Percentiles rank a stretch among this genome's conserved stretches.
Evolutionary conservation across 2,329 filamentous ascomycete species (phyloP).

Genomic region (Aphanoascus verrucosus): DNA sequence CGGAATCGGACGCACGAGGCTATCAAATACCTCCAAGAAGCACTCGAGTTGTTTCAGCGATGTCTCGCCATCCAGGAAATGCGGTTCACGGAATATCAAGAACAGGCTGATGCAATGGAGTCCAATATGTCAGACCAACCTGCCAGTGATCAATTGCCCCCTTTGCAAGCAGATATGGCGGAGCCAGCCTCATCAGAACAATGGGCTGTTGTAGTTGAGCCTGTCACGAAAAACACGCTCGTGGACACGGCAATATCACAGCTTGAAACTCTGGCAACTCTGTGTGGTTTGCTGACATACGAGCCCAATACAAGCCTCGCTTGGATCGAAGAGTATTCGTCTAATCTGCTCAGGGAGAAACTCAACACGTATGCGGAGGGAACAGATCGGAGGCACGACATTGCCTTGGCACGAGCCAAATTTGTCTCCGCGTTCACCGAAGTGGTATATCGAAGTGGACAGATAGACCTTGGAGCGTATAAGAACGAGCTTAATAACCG

Average conservation of each 20-base stretch:
- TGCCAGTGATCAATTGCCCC: conserved; percentile 12
- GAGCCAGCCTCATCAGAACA: conserved; percentile 40
- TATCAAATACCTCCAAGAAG: conserved; percentile 48
- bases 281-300: conserved; percentile 41
- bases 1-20: conserved; percentile 38
- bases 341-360: conserved; percentile 43
- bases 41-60: conserved; percentile 48
- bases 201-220: conserved; percentile 57
- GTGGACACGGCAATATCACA: conserved; percentile 59
- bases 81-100: conserved; percentile 38
- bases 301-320: conserved; percentile 38
- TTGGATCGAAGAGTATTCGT: conserved; percentile 49
- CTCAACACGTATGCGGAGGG: conserved; percentile 43
- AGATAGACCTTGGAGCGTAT: conserved; percentile 45
- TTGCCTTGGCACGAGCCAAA: conserved; percentile 45
- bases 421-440: conserved; percentile 49
- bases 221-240: conserved; percentile 53
- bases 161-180: conserved; percentile 17
- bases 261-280: conserved; percentile 44
- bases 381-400: conserved; percentile 40
- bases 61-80: conserved; percentile 46
- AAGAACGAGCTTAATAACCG: conserved; percentile 33
- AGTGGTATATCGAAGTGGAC: conserved; percentile 44
- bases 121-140: conserved; percentile 14
- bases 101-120: conserved; percentile 33